phyloP scores from a whole-genome alignment of 257 asterid species.

The Scutellaria baicalensis region DNA sequence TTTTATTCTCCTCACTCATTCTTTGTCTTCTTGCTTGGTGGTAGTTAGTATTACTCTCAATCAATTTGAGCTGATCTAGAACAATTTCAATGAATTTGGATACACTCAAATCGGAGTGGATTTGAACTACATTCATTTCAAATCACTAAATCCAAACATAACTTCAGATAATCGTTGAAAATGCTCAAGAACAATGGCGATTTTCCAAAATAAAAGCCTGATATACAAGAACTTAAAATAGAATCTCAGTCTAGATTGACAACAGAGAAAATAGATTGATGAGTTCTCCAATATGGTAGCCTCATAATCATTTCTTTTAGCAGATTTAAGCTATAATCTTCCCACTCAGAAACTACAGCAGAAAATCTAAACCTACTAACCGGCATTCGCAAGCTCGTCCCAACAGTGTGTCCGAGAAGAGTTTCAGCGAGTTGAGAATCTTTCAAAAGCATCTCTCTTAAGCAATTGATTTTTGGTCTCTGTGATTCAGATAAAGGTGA shows the following conservation, averaged over 20 bases:
- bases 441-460: constrained; percentile 35
- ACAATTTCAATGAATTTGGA: no score
- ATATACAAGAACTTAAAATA: background rate
- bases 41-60: no score
- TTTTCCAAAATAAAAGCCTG: background rate
- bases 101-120: no score
- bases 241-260: constrained; percentile 10
- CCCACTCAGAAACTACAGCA: constrained; percentile 56
- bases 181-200: background rate
- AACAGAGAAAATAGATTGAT: constrained; percentile 40
- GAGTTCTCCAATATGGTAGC: constrained; percentile 53
- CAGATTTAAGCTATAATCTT: constrained; percentile 43
- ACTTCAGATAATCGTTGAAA: no score
- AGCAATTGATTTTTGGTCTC: constrained; percentile 15
- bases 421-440: constrained; percentile 31
- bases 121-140: no score
- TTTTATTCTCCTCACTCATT: no score
- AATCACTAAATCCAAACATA: no score
- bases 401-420: constrained; percentile 12
- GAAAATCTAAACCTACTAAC: constrained; percentile 39
- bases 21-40: no score
- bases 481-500: constrained; percentile 28
- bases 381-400: constrained; percentile 6
- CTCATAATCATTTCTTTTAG: constrained; percentile 33
- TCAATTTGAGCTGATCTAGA: no score